Percentiles rank a stretch among this genome's conserved stretches.
Evolutionary conservation across 129 eudicot species (phyloP).

Genomic region (Erigeron canadensis): DNA sequence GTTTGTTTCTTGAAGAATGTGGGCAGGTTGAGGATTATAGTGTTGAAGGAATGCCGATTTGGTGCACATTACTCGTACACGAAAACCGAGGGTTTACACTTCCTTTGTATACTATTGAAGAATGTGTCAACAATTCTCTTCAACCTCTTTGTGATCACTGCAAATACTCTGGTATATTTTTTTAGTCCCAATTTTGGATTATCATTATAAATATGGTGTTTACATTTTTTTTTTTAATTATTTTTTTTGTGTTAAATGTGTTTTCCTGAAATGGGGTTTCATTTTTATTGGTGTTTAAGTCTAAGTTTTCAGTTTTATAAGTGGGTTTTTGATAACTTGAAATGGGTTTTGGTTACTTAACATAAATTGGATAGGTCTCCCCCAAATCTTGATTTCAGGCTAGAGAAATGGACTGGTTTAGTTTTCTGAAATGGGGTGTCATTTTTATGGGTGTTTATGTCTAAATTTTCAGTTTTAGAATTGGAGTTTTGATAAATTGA

Average conservation of each 20-base stretch:
- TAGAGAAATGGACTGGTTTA: neutral
- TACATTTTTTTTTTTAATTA: too few species aligned
- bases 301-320: neutral
- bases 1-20: conserved; percentile 59
- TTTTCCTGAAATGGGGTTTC: conserved; percentile 28
- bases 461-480: neutral
- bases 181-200: neutral
- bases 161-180: conserved; percentile 58
- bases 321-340: neutral
- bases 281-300: conserved; percentile 74
- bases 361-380: neutral
- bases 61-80: conserved; percentile 69
- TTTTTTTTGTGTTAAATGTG: neutral
- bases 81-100: conserved; percentile 53
- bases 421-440: conserved; percentile 41
- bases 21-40: conserved; percentile 55
- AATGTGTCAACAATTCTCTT: conserved; percentile 50
- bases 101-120: conserved; percentile 88
- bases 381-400: neutral
- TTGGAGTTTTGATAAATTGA: too few species aligned
- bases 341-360: conserved; percentile 7
- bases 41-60: conserved; percentile 66
- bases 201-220: too few species aligned
- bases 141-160: conserved; percentile 86
- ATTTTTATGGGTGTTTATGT: conserved; percentile 73